Percentiles rank a stretch among this genome's conserved stretches.
Conservation (phyloP, 1,284 basidiomycete genomes). For the Crucibulum parvulum region DNA sequence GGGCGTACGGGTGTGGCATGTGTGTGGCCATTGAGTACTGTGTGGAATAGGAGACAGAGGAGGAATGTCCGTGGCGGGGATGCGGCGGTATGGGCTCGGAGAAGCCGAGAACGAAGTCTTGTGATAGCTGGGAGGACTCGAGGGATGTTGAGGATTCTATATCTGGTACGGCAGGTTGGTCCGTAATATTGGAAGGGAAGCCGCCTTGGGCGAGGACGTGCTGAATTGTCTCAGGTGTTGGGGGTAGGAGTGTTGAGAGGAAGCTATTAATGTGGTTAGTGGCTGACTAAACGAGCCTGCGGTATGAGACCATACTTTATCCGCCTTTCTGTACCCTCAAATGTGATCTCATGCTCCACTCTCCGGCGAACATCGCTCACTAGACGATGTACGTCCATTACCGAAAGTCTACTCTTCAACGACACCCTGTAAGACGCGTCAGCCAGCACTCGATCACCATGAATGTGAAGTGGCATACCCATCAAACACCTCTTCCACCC, state of each 20-base stretch:
- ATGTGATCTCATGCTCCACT: conserved; percentile 76
- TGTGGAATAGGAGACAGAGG: conserved; percentile 6
- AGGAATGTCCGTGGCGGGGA: conserved; percentile 15
- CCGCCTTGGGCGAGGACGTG: conserved; percentile 76
- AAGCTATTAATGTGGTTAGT: conserved; percentile 62
- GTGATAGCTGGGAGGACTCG: conserved; percentile 36
- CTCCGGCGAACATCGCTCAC: conserved; percentile 74
- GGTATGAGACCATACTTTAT: conserved; percentile 51
- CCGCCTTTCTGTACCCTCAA: conserved; percentile 63
- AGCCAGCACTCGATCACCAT: conserved; percentile 2
- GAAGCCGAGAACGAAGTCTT: conserved; percentile 19
- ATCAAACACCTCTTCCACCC: conserved; percentile 83
- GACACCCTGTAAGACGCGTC: conserved; percentile 62
- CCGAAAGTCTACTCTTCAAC: conserved; percentile 75
- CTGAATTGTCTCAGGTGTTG: conserved; percentile 69
- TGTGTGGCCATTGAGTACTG: conserved; percentile 7
- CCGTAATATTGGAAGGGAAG: conserved; percentile 27
- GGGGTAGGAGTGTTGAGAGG: conserved; percentile 75
- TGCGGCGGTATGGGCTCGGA: conserved; percentile 15
- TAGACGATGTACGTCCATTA: conserved; percentile 71
- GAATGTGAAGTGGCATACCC: conserved; percentile 49
- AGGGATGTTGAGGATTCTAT: conserved; percentile 19
- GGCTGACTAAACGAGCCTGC: conserved; percentile 36
- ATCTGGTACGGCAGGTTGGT: neutral
- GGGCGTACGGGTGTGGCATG: conserved; percentile 24